Evolutionary conservation across 2,329 filamentous ascomycete genomes (phyloP), one percentile per base, ranked within the genome.

Genomic region (Xylariaceae sp.): DNA sequence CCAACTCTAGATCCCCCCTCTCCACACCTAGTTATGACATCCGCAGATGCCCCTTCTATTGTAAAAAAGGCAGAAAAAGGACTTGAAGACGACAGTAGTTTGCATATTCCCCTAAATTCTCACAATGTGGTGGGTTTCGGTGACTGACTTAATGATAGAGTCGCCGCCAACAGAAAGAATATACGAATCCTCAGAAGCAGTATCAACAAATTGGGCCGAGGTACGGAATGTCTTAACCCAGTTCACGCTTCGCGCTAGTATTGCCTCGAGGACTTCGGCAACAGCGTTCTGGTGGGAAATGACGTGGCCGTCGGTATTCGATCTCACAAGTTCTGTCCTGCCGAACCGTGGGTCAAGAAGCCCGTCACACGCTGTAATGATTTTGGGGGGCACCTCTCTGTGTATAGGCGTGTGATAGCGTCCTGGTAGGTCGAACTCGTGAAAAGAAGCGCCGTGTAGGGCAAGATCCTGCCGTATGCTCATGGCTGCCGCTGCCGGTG

Each of bases 281-380:
- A 48, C 28, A n/a, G 50, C 50, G 14, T 38, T 16, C n/a, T 22
- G 9, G 13, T 13, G 18, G 22, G 42, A 14, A 7, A 48, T 53
- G 6, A 43, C 36, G 3, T 17, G 22, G 6, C 45, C 42, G 31
- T 53, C 46, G 16, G 45, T 14, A 45, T 42, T 45, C 9, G 46
- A 52, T 28, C 50, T 47, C 2, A 52, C 50, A 16, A 52, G 45
- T 16, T 52, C 45, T 12, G 11, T 14, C 12, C 6, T 18, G 6
- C 50, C 45, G 28, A 52, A 52, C 3, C 50, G 44, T 31, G 40
- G 33, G 34, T 47, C 50, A 9, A 52, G 45, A 48, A 33, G 45
- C 18, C 22, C 50, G 11, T 52, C 28, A 31, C 45, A 48, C 17
- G 45, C 50, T 16, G 28, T 45, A 10, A 52, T 48, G 31, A 52